These are phyloP conservation scores for Plasmodium billcollinsi DNA, from an alignment of 169 alveolate genomes.

Conservation along the genomic window DNA sequence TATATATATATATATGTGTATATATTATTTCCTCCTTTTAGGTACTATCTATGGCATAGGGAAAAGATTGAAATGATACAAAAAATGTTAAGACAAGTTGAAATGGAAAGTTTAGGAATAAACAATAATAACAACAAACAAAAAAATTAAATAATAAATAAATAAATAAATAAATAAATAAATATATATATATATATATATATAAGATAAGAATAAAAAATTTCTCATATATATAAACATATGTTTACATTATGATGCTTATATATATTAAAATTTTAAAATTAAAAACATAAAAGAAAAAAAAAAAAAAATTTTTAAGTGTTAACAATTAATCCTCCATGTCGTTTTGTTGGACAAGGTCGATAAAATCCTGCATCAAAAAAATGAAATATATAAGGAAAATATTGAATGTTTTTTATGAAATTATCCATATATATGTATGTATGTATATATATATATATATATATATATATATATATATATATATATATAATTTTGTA, in stretches of 20 bases:
- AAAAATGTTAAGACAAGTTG: conserved; percentile 48
- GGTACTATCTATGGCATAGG: conserved; percentile 71
- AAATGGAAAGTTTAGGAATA: conserved; percentile 10
- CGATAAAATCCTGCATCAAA: conserved; percentile 54
- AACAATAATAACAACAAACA: background rate
- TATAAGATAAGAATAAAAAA: background rate
- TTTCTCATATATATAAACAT: background rate
- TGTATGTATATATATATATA: background rate
- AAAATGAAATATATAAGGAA: conserved; percentile 10
- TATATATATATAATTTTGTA: background rate
- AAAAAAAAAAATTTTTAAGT: background rate
- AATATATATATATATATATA: background rate
- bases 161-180: background rate
- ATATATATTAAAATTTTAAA: background rate
- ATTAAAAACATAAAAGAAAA: conserved; percentile 5
- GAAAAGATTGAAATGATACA: conserved; percentile 53
- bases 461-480: background rate
- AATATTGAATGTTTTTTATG: background rate
- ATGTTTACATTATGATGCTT: background rate
- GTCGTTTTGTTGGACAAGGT: conserved; percentile 23
- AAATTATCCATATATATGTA: background rate
- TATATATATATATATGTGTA: background rate
- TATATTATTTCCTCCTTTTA: conserved; percentile 11
- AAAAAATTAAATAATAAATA: conserved; percentile 16
- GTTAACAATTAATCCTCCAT: conserved; percentile 36